Evolutionary conservation across 345 rosid genomes (phyloP).

Genomic region (Odontarrhena argentea): DNA sequence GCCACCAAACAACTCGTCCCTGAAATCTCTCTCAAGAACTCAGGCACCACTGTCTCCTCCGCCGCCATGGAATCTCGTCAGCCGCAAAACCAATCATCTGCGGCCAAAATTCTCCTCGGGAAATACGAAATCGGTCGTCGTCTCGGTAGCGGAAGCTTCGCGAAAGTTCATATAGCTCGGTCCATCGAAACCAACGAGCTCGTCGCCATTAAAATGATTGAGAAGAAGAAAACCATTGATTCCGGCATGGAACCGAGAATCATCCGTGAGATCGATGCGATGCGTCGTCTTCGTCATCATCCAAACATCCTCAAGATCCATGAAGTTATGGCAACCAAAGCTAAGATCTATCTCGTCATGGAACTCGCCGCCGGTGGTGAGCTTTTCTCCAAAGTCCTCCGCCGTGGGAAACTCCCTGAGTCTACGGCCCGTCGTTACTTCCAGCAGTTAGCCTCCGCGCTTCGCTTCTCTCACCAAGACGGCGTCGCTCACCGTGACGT

Average conservation of each 20-base stretch:
- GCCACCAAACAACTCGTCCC: slow-evolving; percentile 32
- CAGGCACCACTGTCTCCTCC: slow-evolving; percentile 30
- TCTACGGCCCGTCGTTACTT: slow-evolving; percentile 64
- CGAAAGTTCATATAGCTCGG: slow-evolving; percentile 66
- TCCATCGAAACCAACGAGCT: slow-evolving; percentile 42
- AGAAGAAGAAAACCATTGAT: slow-evolving; percentile 55
- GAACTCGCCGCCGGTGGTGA: slow-evolving; percentile 89
- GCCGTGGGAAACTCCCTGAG: slow-evolving; percentile 61
- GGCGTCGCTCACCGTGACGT: slow-evolving; percentile 92
- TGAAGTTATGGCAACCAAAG: slow-evolving; percentile 87
- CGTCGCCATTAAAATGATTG: slow-evolving; percentile 80
- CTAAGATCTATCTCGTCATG: slow-evolving; percentile 86
- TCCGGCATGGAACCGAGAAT: slow-evolving; percentile 67
- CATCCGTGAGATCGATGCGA: slow-evolving; percentile 75
- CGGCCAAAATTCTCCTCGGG: slow-evolving; percentile 53
- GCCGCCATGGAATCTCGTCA: slow-evolving; percentile 39
- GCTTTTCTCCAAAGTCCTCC: slow-evolving; percentile 62
- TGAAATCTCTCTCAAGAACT: slow-evolving; percentile 31
- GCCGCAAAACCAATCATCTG: slow-evolving; percentile 23
- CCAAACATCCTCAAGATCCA: slow-evolving; percentile 81
- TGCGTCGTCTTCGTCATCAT: slow-evolving; percentile 80
- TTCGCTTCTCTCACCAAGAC: slow-evolving; percentile 72
- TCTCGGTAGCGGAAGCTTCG: slow-evolving; percentile 83
- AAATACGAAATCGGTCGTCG: slow-evolving; percentile 65
- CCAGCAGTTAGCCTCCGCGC: slow-evolving; percentile 81